Conservation (phyloP, 2,329 filamentous ascomycete genomes). For the Aspergillus sp. region DNA sequence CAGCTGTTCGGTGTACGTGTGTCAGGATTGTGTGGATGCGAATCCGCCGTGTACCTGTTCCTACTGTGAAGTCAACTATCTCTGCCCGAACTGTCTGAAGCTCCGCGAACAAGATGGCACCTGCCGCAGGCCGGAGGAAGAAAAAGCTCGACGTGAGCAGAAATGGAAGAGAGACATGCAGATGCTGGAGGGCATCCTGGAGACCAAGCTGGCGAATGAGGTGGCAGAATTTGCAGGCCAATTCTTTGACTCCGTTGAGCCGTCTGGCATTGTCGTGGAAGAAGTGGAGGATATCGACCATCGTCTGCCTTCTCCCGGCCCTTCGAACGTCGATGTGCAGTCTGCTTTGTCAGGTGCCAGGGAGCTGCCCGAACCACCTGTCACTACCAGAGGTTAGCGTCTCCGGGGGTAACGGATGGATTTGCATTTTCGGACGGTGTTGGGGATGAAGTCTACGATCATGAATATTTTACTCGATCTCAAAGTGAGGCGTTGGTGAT, state of each 20-base stretch:
- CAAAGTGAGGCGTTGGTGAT: not conserved
- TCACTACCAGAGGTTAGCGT: not conserved
- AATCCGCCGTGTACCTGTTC: conserved; percentile 44
- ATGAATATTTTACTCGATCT: not conserved
- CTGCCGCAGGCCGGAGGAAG: conserved; percentile 39
- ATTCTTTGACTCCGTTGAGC: conserved; percentile 34
- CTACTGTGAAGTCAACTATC: conserved; percentile 43
- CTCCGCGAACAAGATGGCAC: conserved; percentile 37
- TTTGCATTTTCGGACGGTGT: not conserved
- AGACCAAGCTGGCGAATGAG: conserved; percentile 42
- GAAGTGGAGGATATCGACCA: conserved; percentile 12
- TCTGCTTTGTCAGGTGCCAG: not conserved
- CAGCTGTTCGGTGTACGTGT: conserved; percentile 45
- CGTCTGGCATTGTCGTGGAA: not conserved
- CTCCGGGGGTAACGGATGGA: not conserved
- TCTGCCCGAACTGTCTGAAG: conserved; percentile 44
- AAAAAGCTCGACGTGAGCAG: conserved; percentile 35
- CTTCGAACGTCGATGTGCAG: not conserved
- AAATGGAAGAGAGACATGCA: conserved; percentile 42
- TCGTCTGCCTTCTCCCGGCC: not conserved
- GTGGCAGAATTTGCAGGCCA: conserved; percentile 41
- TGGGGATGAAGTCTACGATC: not conserved
- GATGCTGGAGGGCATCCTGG: conserved; percentile 38
- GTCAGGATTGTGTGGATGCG: conserved; percentile 41
- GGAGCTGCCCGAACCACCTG: not conserved